Conservation (phyloP, 805 yeast genomes). For the Hanseniaspora valbyensis region DNA sequence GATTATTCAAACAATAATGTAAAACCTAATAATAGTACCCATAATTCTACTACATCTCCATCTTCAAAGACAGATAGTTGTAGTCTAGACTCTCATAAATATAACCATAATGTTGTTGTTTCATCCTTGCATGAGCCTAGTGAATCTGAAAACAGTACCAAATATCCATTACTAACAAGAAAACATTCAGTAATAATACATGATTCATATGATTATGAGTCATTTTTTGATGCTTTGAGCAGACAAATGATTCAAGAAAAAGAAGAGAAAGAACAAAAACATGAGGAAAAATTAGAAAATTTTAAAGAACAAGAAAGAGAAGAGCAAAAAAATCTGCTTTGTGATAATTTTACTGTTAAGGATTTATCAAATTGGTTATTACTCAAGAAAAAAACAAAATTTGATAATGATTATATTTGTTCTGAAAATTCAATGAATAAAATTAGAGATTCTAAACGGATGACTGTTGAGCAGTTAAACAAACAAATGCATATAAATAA, state of each 20-base stretch:
- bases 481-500: constrained; percentile 1
- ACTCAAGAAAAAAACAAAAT: constrained; percentile 25
- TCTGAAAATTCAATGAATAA: background rate
- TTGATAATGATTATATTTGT: background rate
- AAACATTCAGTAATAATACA: background rate
- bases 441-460: background rate
- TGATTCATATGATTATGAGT: background rate
- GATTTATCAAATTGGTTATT: constrained; percentile 48
- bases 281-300: background rate
- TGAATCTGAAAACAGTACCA: constrained; percentile 11
- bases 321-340: background rate
- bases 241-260: background rate
- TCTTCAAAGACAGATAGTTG: background rate
- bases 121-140: constrained; percentile 1
- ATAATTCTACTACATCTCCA: constrained; percentile 2
- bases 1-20: background rate
- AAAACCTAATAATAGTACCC: constrained; percentile 15
- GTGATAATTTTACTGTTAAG: constrained; percentile 8
- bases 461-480: background rate
- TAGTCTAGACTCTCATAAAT: background rate
- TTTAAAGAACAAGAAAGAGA: background rate
- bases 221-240: background rate
- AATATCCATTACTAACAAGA: background rate
- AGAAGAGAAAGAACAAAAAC: background rate
- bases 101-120: background rate